Evolutionary conservation across 768 basidiomycete genomes (phyloP).

Genomic region (Sistotremastrum suecicum): DNA sequence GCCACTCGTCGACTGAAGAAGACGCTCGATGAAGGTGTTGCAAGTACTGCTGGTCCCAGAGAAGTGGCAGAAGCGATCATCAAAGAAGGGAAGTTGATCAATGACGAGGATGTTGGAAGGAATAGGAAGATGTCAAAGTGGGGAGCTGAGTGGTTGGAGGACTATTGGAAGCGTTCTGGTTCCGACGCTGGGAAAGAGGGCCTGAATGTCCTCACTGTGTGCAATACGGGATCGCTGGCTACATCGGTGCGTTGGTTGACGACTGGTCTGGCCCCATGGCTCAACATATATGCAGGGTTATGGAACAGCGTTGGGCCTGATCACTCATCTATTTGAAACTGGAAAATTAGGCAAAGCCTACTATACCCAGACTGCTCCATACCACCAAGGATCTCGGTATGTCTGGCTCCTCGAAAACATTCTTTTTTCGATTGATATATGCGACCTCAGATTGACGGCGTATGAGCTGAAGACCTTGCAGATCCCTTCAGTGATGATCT

Average conservation of each 20-base stretch:
- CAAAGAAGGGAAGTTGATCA: conserved; percentile 58
- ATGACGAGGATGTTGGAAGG: conserved; percentile 75
- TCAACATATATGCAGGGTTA: conserved; percentile 51
- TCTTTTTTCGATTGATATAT: neutral
- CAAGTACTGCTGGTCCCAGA: conserved; percentile 27
- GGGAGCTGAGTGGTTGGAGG: conserved; percentile 77
- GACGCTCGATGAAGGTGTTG: conserved; percentile 24
- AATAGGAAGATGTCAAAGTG: conserved; percentile 75
- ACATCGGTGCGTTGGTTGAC: conserved; percentile 52
- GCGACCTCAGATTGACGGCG: conserved; percentile 56
- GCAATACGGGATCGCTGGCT: conserved; percentile 94
- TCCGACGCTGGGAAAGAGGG: conserved; percentile 22
- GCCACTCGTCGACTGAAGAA: conserved; percentile 61
- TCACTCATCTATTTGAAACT: conserved; percentile 76
- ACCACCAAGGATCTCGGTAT: conserved; percentile 82
- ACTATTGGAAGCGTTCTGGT: conserved; percentile 28
- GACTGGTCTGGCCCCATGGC: neutral
- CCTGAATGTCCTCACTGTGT: conserved; percentile 82
- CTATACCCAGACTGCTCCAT: conserved; percentile 89
- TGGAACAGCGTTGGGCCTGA: conserved; percentile 88
- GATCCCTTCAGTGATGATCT: conserved; percentile 86
- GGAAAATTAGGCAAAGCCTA: conserved; percentile 69
- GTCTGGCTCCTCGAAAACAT: conserved; percentile 5
- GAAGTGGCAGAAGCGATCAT: conserved; percentile 43
- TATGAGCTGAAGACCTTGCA: conserved; percentile 75